Evolutionary conservation across 1,284 basidiomycete species (phyloP).

Genomic region (Ceratobasidium sp.): DNA sequence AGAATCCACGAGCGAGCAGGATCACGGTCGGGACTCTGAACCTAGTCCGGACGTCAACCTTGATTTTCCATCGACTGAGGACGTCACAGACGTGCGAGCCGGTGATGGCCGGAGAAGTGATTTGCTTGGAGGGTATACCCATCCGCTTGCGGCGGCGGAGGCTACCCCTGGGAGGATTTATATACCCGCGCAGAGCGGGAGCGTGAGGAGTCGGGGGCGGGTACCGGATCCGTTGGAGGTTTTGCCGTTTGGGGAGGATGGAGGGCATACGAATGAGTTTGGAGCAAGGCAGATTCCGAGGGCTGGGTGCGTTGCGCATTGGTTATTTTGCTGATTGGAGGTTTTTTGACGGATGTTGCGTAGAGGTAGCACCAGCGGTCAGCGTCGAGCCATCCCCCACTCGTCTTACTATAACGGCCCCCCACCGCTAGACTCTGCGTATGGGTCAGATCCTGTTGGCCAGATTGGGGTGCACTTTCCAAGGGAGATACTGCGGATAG

Average conservation of each 20-base stretch:
- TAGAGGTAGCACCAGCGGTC: slow-evolving; percentile 26
- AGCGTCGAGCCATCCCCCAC: slow-evolving; percentile 61
- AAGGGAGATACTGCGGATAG: slow-evolving; percentile 85
- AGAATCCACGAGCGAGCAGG: neutral
- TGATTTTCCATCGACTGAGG: slow-evolving; percentile 32
- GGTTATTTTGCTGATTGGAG: slow-evolving; percentile 18
- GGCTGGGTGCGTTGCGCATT: neutral
- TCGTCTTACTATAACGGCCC: slow-evolving; percentile 88
- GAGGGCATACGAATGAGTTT: neutral
- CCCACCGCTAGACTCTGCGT: slow-evolving; percentile 78
- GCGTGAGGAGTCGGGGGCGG: slow-evolving; percentile 38
- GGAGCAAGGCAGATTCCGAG: too few relatives aligned
- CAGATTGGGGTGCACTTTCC: slow-evolving; percentile 85
- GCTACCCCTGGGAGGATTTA: slow-evolving; percentile 23
- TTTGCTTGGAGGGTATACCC: slow-evolving; percentile 3
- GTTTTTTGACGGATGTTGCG: slow-evolving; percentile 20
- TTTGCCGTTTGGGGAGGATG: slow-evolving; percentile 35
- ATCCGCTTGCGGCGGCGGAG: slow-evolving; percentile 33
- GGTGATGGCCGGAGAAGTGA: neutral
- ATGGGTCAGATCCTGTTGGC: slow-evolving; percentile 79
- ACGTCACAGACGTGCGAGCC: slow-evolving; percentile 13
- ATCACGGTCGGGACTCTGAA: slow-evolving; percentile 31
- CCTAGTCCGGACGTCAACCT: slow-evolving; percentile 37
- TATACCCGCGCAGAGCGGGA: slow-evolving; percentile 25
- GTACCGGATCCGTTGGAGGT: slow-evolving; percentile 43